Evolutionary conservation across 148 eudicot species (phyloP).

Genomic region (Rhododendron ferrugineum): DNA sequence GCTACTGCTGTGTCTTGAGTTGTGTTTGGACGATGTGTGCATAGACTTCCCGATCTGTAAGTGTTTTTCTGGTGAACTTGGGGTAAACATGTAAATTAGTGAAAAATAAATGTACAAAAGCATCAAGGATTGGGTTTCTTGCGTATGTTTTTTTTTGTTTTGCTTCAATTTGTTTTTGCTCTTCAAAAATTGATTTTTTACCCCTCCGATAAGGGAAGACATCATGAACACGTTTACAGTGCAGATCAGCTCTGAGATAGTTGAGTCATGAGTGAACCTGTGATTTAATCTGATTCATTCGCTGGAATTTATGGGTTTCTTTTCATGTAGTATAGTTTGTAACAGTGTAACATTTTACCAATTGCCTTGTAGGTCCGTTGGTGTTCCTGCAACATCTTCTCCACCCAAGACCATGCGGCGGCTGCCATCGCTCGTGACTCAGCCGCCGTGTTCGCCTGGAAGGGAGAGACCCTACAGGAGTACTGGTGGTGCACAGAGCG

Average conservation of each 20-base stretch:
- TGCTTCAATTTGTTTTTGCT: not conserved
- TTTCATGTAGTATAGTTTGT: not conserved
- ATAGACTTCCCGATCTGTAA: not conserved
- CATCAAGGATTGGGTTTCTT: not conserved
- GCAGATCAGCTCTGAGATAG: not conserved
- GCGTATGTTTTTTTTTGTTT: no score
- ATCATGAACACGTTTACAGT: not conserved
- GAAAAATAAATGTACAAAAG: not conserved
- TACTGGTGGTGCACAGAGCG: constrained; percentile 99
- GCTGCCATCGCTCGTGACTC: constrained; percentile 93
- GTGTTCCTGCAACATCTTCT: constrained; percentile 99
- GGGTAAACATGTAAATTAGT: not conserved
- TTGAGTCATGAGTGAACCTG: not conserved
- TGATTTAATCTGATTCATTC: not conserved
- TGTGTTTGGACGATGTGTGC: no score
- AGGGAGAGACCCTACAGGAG: constrained; percentile 96
- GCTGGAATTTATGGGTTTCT: not conserved
- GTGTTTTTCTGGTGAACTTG: not conserved
- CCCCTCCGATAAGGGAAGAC: not conserved
- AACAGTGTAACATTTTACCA: not conserved
- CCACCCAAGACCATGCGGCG: constrained; percentile 96
- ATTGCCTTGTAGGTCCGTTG: constrained; percentile 47
- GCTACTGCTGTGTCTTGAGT: no score
- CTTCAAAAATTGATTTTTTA: not conserved
- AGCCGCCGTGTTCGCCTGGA: constrained; percentile 96